phyloP scores from a whole-genome alignment of 495 filamentous ascomycete species.

The Penicillium samsonianum region DNA sequence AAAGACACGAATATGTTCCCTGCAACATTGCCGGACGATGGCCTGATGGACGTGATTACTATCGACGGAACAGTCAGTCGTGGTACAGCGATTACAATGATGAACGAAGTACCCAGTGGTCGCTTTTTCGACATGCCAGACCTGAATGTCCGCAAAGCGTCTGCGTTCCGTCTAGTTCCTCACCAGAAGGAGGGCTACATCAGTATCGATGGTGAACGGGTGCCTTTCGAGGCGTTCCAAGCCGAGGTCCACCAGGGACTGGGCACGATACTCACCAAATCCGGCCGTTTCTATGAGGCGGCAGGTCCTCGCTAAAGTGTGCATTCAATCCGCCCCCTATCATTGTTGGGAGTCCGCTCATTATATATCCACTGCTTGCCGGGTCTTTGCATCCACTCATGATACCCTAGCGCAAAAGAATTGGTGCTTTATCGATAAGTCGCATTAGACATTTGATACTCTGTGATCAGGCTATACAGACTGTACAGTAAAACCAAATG shows the following conservation, averaged over 20 bases:
- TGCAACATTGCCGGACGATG: conserved; percentile 79
- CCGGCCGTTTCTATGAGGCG: conserved; percentile 70
- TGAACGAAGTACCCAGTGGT: conserved; percentile 69
- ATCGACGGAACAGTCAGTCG: conserved; percentile 74
- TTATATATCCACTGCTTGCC: conserved; percentile 14
- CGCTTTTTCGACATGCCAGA: conserved; percentile 76
- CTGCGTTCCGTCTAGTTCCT: conserved; percentile 80
- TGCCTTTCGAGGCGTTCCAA: conserved; percentile 87
- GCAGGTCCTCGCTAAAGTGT: conserved; percentile 47
- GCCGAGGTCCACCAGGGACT: conserved; percentile 83
- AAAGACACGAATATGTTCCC: conserved; percentile 87
- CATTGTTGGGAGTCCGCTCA: not conserved
- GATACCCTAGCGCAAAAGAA: conserved; percentile 42
- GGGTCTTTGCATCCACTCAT: conserved; percentile 26
- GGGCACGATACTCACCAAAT: conserved; percentile 79
- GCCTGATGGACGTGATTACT: conserved; percentile 79
- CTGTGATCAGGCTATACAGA: conserved; percentile 14
- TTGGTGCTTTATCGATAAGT: conserved; percentile 13
- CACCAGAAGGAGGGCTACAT: conserved; percentile 74
- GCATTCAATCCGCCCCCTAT: not conserved
- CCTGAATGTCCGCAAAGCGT: conserved; percentile 78
- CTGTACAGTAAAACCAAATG: conserved; percentile 16
- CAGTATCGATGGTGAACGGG: conserved; percentile 87
- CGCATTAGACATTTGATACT: conserved; percentile 2
- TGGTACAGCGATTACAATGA: conserved; percentile 59